Percentiles rank a stretch among this genome's conserved stretches.
Evolutionary conservation across 805 yeast species (phyloP).

Genomic region (Spathaspora hagerdaliae): DNA sequence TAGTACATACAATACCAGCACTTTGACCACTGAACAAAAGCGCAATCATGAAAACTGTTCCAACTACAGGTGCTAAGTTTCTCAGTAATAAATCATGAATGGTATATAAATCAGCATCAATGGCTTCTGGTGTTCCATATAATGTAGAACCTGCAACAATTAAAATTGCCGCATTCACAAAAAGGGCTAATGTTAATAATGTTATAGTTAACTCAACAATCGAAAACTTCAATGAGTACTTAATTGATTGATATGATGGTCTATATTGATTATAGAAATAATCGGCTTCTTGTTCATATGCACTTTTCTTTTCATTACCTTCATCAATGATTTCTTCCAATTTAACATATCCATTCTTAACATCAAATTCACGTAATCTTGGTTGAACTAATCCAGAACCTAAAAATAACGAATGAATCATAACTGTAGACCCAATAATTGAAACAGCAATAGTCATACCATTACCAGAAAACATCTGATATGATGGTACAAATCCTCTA

Average conservation of each 20-base stretch:
- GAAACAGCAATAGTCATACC: constrained; percentile 47
- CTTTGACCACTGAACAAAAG: constrained; percentile 81
- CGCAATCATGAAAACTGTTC: constrained; percentile 81
- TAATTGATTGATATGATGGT: constrained; percentile 73
- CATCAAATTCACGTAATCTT: constrained; percentile 43
- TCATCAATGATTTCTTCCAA: constrained; percentile 12
- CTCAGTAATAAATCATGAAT: constrained; percentile 62
- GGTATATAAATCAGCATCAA: constrained; percentile 78
- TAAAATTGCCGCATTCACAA: constrained; percentile 80
- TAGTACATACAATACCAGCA: constrained; percentile 90
- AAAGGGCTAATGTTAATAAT: constrained; percentile 74
- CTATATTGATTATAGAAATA: constrained; percentile 45
- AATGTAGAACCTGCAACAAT: constrained; percentile 79
- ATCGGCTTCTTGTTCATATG: constrained; percentile 18
- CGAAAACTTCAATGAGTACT: constrained; percentile 67
- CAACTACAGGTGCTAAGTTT: constrained; percentile 70
- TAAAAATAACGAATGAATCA: constrained; percentile 48
- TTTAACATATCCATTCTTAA: constrained; percentile 28
- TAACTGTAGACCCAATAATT: constrained; percentile 48
- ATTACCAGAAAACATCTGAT: constrained; percentile 36
- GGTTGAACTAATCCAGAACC: constrained; percentile 50
- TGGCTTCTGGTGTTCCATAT: constrained; percentile 64
- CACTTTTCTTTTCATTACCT: constrained; percentile 7
- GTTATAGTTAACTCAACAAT: constrained; percentile 68
- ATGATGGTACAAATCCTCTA: constrained; percentile 43